Evolutionary conservation across 805 yeast genomes (phyloP).

Genomic region (Pichia sporocuriosa): DNA sequence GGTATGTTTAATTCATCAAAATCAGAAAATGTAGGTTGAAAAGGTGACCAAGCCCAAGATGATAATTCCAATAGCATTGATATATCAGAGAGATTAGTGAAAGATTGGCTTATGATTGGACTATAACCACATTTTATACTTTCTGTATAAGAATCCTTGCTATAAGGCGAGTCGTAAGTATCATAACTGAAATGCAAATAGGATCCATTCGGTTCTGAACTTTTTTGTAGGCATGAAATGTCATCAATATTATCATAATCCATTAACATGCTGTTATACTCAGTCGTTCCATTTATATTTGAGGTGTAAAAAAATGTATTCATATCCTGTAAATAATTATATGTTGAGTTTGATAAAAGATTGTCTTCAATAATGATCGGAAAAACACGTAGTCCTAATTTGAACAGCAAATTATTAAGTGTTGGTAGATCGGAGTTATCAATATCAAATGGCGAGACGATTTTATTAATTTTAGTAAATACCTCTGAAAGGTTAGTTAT

Average conservation of each 20-base stretch:
- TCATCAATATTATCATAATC: too few species aligned
- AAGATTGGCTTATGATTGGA: constrained; percentile 49
- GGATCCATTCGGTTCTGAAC: not conserved
- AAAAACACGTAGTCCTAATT: constrained; percentile 30
- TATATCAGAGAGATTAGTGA: constrained; percentile 23
- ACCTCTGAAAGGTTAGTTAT: constrained; percentile 9
- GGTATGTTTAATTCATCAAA: constrained; percentile 5
- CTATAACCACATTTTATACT: constrained; percentile 54
- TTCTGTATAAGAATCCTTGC: constrained; percentile 30
- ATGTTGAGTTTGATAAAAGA: constrained; percentile 26
- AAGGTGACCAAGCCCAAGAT: constrained; percentile 71
- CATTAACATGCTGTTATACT: too few species aligned
- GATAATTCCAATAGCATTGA: constrained; percentile 29
- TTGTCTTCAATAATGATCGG: constrained; percentile 30
- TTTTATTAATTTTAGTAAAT: constrained; percentile 1
- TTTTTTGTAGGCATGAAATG: not conserved
- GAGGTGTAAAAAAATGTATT: constrained; percentile 6
- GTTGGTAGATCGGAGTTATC: constrained; percentile 6
- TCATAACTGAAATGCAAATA: constrained; percentile 31
- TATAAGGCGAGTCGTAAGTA: constrained; percentile 31
- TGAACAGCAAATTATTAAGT: constrained; percentile 28
- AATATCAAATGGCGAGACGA: constrained; percentile 7
- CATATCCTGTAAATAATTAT: constrained; percentile 18
- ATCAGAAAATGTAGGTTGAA: constrained; percentile 38
- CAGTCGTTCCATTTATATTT: not conserved